Evolutionary conservation across 129 eudicot species (phyloP), one percentile per base, ranked within the genome.

Genomic region (Smallanthus sonchifolius): DNA sequence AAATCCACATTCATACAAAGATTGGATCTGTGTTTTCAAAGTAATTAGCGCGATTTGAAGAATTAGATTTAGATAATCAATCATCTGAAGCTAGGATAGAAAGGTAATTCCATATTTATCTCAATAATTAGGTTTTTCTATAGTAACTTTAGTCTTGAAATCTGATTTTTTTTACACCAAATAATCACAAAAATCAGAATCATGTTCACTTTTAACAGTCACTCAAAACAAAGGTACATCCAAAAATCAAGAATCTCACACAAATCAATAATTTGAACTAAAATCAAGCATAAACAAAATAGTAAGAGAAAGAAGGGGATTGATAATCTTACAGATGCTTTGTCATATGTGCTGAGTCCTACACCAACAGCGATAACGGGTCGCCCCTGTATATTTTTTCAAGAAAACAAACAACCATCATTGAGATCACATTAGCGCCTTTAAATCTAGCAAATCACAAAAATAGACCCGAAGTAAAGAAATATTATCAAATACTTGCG

Each of bases 271-370:
- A 52, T 55, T 0, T 55, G 6, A 55, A 19, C 62, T 8, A 55
- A 55, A 20, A 20, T 6, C 35, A 3, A 24, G 36, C 8, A 24
- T 10, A 56, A 56, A 56, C 63, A 55, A 7, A 55, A 55, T 24
- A 55, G 11, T 19, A 1, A 19, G 60, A 52, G 28, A 52, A 17
- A 52, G 11, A 52, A 17, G 30, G 30, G 60, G 10, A 19, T 17
- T n/a, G 10, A 52, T 52, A 52, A 17, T 72, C 67, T 91, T 91
- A 95, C 99, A 80, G 97, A 91, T 68, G 97, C 97, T 87, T 95
- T 87, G 85, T 95, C 99, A 61, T 77, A 95, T 43, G 96, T 88
- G 89, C 99, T 95, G 74, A 88, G 99, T 78, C 99, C 99, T 42
- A 87, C 97, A 3, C 99, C 99, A 74, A 91, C 55, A 75, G 92